A percentile compares a stretch with the other conserved stretches of the same genome.
These are phyloP conservation scores for Mucor piriformis DNA, from an alignment of 371 early-diverging fungal genomes.

Conservation along the genomic window DNA sequence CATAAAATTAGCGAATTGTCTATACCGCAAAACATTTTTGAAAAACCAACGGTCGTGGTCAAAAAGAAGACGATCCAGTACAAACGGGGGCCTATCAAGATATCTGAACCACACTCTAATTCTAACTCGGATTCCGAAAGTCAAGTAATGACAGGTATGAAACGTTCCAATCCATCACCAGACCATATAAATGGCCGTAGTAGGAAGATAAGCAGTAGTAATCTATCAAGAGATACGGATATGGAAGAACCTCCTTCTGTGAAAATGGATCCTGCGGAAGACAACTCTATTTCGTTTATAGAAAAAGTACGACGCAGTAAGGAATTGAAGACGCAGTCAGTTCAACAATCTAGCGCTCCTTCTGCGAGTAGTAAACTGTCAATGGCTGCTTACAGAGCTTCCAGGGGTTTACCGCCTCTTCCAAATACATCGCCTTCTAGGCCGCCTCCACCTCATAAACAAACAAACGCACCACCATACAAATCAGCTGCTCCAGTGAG, in stretches of 20 bases:
- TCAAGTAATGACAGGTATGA: background rate
- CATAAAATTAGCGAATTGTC: slow-evolving; percentile 6
- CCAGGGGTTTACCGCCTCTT: slow-evolving; percentile 25
- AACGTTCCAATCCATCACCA: background rate
- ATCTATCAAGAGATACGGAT: background rate
- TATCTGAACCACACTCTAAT: background rate
- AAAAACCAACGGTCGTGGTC: background rate
- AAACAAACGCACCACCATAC: background rate
- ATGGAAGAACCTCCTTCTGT: slow-evolving; percentile 3
- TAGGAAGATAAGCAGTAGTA: background rate
- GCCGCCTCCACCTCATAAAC: too few relatives aligned
- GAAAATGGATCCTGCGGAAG: background rate
- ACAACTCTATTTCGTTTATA: slow-evolving; percentile 1
- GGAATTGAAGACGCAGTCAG: background rate
- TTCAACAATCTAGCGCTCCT: background rate
- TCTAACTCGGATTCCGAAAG: slow-evolving; percentile 5
- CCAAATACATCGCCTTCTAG: background rate
- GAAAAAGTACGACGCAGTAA: slow-evolving; percentile 20
- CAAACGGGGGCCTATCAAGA: slow-evolving; percentile 14
- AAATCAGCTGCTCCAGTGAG: too few relatives aligned
- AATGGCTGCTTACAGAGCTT: slow-evolving; percentile 21
- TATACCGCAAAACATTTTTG: slow-evolving; percentile 23
- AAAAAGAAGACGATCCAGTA: background rate
- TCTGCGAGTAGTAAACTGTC: slow-evolving; percentile 3
- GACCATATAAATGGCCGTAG: too few relatives aligned